These are phyloP conservation scores for Puccinia horiana DNA, from an alignment of 1,284 basidiomycete genomes.

Conservation along the genomic window DNA sequence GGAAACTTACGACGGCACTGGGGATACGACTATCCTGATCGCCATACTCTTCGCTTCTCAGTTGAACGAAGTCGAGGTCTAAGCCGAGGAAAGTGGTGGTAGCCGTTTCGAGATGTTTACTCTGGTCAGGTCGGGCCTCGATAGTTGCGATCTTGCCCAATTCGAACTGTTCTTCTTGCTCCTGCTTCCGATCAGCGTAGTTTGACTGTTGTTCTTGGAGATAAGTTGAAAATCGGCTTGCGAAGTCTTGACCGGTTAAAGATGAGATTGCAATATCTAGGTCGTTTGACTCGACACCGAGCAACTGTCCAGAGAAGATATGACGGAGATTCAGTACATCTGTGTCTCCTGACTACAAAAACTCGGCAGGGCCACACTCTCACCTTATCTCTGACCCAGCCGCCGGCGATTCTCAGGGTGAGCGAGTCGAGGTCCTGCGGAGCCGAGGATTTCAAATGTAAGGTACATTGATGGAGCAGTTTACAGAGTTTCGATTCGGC, in stretches of 20 bases:
- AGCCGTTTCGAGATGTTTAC: slow-evolving; percentile 96
- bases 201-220: slow-evolving; percentile 53
- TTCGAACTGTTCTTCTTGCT: slow-evolving; percentile 18
- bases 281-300: slow-evolving; percentile 80
- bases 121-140: slow-evolving; percentile 92
- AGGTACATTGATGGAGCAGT: background rate
- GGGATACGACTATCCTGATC: slow-evolving; percentile 84
- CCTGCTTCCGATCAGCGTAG: background rate
- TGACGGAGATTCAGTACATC: background rate
- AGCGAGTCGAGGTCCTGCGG: background rate
- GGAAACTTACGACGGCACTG: slow-evolving; percentile 66
- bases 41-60: slow-evolving; percentile 81
- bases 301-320: slow-evolving; percentile 66
- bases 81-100: slow-evolving; percentile 79
- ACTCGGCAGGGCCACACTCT: slow-evolving; percentile 43
- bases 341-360: background rate
- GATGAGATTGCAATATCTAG: slow-evolving; percentile 84
- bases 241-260: slow-evolving; percentile 89
- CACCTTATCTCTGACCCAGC: slow-evolving; percentile 98
- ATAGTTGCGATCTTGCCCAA: slow-evolving; percentile 68
- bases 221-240: slow-evolving; percentile 71
- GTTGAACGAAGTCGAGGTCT: slow-evolving; percentile 91
- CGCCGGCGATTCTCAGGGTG: slow-evolving; percentile 75
- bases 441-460: background rate
- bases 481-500: slow-evolving; percentile 11